Base-by-base conservation (phyloP, 2,329 filamentous ascomycete genomes). In the Paramyrothecium roridum region DNA sequence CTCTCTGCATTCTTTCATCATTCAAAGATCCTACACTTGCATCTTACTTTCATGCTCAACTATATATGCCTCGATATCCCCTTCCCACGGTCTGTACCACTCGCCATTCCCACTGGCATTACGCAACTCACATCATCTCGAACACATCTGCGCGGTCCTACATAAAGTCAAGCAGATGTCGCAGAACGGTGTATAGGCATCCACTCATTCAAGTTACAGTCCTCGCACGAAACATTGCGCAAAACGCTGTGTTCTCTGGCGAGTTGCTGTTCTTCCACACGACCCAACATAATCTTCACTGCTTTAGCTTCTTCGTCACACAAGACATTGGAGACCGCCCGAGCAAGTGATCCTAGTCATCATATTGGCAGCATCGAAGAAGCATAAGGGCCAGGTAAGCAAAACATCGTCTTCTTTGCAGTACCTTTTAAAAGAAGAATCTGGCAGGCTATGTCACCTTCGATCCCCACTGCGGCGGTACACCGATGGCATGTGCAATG, bases 121-220 rank as follows among this genome's bases (percentile, higher is more conserved):
- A 16, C 37, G 4, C 7, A 43, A 8, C 16, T 19, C n/a, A 43
- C 37, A 43, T 43, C 12, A 43, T 19, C 13, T 43, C 37, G 13
- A 43, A 43, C 37, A 17, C 37, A 43, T 56, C 61, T 65, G 65
- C 67, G 58, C 61, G 65, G 67, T 68, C 58, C 50, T 50, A 61
- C 43, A 59, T 58, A 65, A 65, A 65, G 61, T 63, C 59, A 56
- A 56, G 62, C 56, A 57, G 54, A 56, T 59, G 61, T 63, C 63
- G 59, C 61, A 62, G 60, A 59, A 65, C 60, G 61, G 60, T 73
- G 74, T 75, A 72, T 73, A 76, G 69, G 70, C 66, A 69, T 64
- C 63, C 64, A 63, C 59, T 55, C 61, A 62, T 62, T 63, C 54
- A 58, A 61, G 64, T 67, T 70, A 66, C 67, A 69, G 67, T 64